Conservation (phyloP, 805 yeast genomes). For the Lipomyces yamanashiensis region DNA sequence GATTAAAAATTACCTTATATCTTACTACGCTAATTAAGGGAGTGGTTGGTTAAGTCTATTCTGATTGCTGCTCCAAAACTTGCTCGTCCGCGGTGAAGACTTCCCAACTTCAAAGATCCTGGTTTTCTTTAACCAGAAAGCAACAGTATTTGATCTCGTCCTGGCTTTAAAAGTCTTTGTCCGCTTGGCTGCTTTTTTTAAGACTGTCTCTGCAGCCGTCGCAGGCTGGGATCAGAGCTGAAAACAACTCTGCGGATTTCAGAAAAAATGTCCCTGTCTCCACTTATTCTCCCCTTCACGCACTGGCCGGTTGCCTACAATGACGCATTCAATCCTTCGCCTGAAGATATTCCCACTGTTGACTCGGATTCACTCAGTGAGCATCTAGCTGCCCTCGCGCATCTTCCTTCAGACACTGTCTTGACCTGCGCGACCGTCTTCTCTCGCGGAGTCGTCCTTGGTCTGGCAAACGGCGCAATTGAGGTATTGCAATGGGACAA, state of each 20-base stretch:
- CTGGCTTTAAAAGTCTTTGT: too few species aligned
- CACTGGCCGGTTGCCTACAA: slow-evolving; percentile 34
- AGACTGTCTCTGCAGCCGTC: background rate
- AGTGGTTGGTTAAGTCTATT: too few species aligned
- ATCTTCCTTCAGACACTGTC: slow-evolving; percentile 25
- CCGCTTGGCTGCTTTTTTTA: background rate
- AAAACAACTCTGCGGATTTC: too few species aligned
- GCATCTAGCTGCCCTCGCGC: slow-evolving; percentile 19
- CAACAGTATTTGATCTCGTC: too few species aligned
- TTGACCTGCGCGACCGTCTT: slow-evolving; percentile 32
- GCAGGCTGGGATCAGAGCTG: background rate
- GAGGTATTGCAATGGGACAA: slow-evolving; percentile 35
- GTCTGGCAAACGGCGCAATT: slow-evolving; percentile 32
- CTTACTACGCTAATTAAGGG: too few species aligned
- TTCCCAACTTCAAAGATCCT: too few species aligned
- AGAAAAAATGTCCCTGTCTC: slow-evolving; percentile 26
- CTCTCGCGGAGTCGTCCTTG: slow-evolving; percentile 32
- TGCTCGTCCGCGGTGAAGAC: too few species aligned
- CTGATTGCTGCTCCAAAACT: too few species aligned
- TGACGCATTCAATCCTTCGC: slow-evolving; percentile 11
- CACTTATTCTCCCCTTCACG: slow-evolving; percentile 35
- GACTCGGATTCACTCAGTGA: background rate
- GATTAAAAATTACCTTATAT: too few species aligned
- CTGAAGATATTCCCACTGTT: slow-evolving; percentile 1
- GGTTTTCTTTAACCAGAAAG: too few species aligned